Evolutionary conservation across 495 filamentous ascomycete species (phyloP).

Genomic region (Tetracladium marchalianum): DNA sequence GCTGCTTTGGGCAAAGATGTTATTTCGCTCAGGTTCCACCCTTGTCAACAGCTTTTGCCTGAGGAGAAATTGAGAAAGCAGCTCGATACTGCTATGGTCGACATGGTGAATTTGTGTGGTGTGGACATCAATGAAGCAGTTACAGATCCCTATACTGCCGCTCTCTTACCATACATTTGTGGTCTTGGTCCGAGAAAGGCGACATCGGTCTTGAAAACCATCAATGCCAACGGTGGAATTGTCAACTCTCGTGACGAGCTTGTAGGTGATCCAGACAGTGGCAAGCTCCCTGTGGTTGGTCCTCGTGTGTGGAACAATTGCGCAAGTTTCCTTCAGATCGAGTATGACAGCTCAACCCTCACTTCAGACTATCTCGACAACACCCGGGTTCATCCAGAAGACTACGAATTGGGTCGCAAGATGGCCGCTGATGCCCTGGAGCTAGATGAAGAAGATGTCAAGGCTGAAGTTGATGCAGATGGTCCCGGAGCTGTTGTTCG

Average conservation of each 20-base stretch:
- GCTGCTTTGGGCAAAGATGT: constrained; percentile 84
- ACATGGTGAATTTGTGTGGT: constrained; percentile 94
- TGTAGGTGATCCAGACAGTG: constrained; percentile 72
- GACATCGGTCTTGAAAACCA: constrained; percentile 74
- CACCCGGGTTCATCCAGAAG: constrained; percentile 93
- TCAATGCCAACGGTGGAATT: constrained; percentile 78
- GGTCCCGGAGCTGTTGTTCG: constrained; percentile 84
- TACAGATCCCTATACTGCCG: constrained; percentile 64
- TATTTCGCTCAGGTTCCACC: constrained; percentile 75
- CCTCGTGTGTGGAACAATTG: constrained; percentile 92
- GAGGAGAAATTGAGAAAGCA: constrained; percentile 76
- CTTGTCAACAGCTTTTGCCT: constrained; percentile 78
- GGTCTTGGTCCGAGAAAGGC: constrained; percentile 92
- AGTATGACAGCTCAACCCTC: constrained; percentile 68
- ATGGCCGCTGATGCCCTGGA: constrained; percentile 97
- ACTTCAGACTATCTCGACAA: constrained; percentile 89
- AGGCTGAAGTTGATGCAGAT: constrained; percentile 81
- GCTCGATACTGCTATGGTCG: constrained; percentile 88
- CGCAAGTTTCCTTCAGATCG: constrained; percentile 86
- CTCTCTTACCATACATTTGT: constrained; percentile 82
- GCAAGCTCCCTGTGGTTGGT: constrained; percentile 68
- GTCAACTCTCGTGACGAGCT: constrained; percentile 77
- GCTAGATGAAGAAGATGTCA: constrained; percentile 94
- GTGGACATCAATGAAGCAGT: constrained; percentile 92
- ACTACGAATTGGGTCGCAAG: constrained; percentile 93